phyloP scores from a whole-genome alignment of 2,329 filamentous ascomycete genomes.

The Talaromyces sp. region DNA sequence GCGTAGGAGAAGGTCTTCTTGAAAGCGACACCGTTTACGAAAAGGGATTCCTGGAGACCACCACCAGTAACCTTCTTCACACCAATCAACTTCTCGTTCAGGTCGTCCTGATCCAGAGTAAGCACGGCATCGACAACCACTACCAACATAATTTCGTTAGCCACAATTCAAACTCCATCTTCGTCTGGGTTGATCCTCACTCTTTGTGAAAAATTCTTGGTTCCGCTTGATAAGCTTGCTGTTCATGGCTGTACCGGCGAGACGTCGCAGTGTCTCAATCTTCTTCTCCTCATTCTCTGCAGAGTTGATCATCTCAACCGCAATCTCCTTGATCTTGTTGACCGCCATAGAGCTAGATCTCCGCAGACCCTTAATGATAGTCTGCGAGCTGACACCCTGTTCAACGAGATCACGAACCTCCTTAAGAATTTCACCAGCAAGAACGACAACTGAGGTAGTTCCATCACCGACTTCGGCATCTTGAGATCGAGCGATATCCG shows the following conservation, averaged over 20 bases:
- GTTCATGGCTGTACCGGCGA: constrained; percentile 96
- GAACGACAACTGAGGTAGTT: constrained; percentile 93
- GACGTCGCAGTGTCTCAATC: constrained; percentile 83
- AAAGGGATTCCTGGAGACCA: constrained; percentile 91
- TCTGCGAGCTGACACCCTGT: constrained; percentile 94
- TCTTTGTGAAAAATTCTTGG: constrained; percentile 95
- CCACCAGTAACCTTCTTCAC: constrained; percentile 98
- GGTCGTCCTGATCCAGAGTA: constrained; percentile 91
- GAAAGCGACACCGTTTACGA: constrained; percentile 97
- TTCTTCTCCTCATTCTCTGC: constrained; percentile 80
- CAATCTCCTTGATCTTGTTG: constrained; percentile 99
- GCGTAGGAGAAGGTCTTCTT: constrained; percentile 99
- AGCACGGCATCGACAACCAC: constrained; percentile 98
- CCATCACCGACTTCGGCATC: constrained; percentile 98
- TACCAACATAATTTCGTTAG: constrained; percentile 47
- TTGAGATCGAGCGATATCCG: constrained; percentile 97
- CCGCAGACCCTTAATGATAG: constrained; percentile 93
- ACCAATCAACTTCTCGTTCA: constrained; percentile 97
- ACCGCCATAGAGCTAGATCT: constrained; percentile 87
- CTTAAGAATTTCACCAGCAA: constrained; percentile 97
- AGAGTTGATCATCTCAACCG: constrained; percentile 68
- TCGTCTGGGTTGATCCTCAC: constrained; percentile 53
- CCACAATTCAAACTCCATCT: no score
- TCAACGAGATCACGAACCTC: constrained; percentile 96
- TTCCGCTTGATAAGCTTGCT: constrained; percentile 99